Base-by-base conservation (phyloP, 345 rosid species). In the Punica granatum region DNA sequence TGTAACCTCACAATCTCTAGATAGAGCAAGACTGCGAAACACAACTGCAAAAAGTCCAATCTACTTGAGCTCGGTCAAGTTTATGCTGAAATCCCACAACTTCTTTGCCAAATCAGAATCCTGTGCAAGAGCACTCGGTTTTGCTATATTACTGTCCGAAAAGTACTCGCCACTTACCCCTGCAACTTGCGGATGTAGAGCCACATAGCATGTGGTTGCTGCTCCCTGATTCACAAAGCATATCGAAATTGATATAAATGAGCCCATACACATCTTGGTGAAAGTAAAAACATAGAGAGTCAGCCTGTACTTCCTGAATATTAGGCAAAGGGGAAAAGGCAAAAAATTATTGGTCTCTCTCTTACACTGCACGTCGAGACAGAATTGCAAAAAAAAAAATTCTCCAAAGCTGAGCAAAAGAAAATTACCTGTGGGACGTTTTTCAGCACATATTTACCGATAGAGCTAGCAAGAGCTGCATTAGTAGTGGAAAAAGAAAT, bases 161-260 rank as follows among this genome's bases (percentile, higher is more conserved):
- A 87, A 86, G 71, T 86, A 89, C 67, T 83, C 81, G 9, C 90
- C 90, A n/a, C 78, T 84, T 61, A 86, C 83, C 67, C 93, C 96
- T 28, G 77, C 80, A 32, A 75, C 79, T 43, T 86, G 90, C 0
- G 96, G 88, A 71, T 92, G 85, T 77, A 89, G 71, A 26, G 96
- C 93, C 12, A 83, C 83, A 41, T 86, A 89, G 74, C 97, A 89
- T 1, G 92, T 87, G 14, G 96, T 84, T 60, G 96, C 89, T 1
- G 93, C 93, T 74, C 96, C 92, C 97, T 89, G 70, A n/a, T 76
- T 41, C 58, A 60, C 25, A 30, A 37, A 34, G 23, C 39, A 60
- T 37, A 9, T 53, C 46, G 39, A 67, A 35, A 3, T 51, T 14
- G 2, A 25, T 51, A 25, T 53, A 23, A 7, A 23, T 19, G 31